Evolutionary conservation across 2,329 filamentous ascomycete genomes (phyloP).

Genomic region (Tolypocladium endophyticum): DNA sequence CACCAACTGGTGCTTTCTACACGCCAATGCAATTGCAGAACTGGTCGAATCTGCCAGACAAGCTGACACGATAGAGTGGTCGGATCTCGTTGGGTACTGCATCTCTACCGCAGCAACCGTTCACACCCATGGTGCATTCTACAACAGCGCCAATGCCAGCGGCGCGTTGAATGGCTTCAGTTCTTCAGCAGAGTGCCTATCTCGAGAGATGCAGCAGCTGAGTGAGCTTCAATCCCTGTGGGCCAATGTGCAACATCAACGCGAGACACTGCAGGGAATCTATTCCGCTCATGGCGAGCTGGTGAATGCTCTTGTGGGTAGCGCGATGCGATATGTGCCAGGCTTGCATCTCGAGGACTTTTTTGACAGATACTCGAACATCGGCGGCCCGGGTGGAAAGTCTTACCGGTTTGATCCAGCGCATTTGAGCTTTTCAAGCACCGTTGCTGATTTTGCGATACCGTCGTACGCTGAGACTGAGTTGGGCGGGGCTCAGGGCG

Average conservation of each 20-base stretch:
- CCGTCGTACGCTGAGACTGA: conserved; percentile 43
- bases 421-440: conserved; percentile 61
- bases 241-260: conserved; percentile 71
- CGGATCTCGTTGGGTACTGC: conserved; percentile 77
- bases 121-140: conserved; percentile 77
- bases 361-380: conserved; percentile 64
- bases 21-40: conserved; percentile 80
- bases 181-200: conserved; percentile 56
- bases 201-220: conserved; percentile 70
- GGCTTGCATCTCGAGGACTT: conserved; percentile 83
- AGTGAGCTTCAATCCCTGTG: conserved; percentile 65
- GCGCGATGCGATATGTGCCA: conserved; percentile 58
- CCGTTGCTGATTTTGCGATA: conserved; percentile 47
- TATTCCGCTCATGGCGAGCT: conserved; percentile 71
- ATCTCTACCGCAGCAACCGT: conserved; percentile 81
- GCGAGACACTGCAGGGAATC: conserved; percentile 66
- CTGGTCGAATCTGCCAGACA: conserved; percentile 70
- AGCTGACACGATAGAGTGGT: conserved; percentile 69
- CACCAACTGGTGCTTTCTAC: conserved; percentile 75
- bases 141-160: conserved; percentile 41
- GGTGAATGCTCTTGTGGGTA: conserved; percentile 60
- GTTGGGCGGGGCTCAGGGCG: conserved; percentile 31
- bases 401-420: conserved; percentile 59
- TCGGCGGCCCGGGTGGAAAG: conserved; percentile 47
- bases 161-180: conserved; percentile 54